Evolutionary conservation across 2,329 filamentous ascomycete genomes (phyloP).

Genomic region (Cercospora sojina): DNA sequence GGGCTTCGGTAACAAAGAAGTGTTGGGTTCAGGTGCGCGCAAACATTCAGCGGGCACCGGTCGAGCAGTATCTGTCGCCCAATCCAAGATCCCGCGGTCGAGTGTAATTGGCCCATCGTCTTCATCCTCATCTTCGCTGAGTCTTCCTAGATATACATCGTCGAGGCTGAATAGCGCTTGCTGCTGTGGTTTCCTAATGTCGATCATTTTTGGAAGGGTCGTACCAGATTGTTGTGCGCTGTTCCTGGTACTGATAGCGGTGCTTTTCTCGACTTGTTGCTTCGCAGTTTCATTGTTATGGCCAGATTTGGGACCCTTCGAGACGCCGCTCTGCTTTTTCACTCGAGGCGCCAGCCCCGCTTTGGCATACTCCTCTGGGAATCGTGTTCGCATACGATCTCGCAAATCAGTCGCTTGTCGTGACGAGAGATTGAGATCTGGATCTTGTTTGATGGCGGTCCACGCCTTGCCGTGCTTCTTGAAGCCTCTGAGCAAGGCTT

Average conservation of each 20-base stretch:
- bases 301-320: neutral
- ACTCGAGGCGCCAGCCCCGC: slow-evolving; percentile 46
- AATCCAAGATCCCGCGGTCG: slow-evolving; percentile 40
- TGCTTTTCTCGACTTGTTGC: neutral
- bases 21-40: slow-evolving; percentile 28
- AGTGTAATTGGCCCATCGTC: slow-evolving; percentile 35
- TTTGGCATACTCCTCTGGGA: slow-evolving; percentile 56
- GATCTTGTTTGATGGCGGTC: slow-evolving; percentile 59
- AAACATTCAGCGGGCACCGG: neutral
- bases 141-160: slow-evolving; percentile 34
- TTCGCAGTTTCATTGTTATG: neutral
- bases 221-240: neutral
- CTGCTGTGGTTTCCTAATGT: slow-evolving; percentile 10
- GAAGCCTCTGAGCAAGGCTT: slow-evolving; percentile 59
- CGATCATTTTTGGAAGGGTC: neutral
- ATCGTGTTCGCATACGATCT: slow-evolving; percentile 61
- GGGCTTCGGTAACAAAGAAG: slow-evolving; percentile 29
- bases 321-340: slow-evolving; percentile 23
- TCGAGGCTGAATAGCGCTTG: slow-evolving; percentile 30
- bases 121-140: slow-evolving; percentile 27
- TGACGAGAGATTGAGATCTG: slow-evolving; percentile 51
- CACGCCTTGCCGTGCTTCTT: slow-evolving; percentile 59
- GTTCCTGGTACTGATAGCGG: neutral
- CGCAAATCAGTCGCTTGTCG: slow-evolving; percentile 59
- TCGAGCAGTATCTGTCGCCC: slow-evolving; percentile 25